phyloP scores from a whole-genome alignment of 352 stramenopile genomes.

The Globisporangium rhizosaccharum region DNA sequence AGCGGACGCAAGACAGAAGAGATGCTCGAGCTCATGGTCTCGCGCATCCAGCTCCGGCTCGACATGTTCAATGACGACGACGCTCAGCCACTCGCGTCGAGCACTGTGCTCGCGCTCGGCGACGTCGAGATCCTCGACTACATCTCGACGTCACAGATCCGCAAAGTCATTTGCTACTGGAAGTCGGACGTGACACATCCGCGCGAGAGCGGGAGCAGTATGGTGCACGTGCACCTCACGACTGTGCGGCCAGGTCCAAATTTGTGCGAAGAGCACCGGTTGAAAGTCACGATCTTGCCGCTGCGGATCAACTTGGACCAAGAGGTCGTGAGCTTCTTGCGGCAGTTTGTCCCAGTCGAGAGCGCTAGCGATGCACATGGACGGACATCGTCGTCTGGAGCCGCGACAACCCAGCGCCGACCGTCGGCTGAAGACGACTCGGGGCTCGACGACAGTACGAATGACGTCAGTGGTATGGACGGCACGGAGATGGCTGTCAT shows the following conservation, averaged over 20 bases:
- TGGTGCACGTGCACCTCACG: conserved; percentile 76
- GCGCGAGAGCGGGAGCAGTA: conserved; percentile 79
- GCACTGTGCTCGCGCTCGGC: conserved; percentile 65
- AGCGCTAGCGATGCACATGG: conserved; percentile 19
- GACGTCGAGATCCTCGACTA: conserved; percentile 86
- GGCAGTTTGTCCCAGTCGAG: conserved; percentile 69
- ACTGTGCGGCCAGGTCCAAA: conserved; percentile 73
- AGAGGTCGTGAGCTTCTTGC: conserved; percentile 83
- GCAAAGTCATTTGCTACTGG: conserved; percentile 89
- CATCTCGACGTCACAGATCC: conserved; percentile 87
- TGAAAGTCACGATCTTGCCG: conserved; percentile 71
- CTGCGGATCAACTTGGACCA: conserved; percentile 85
- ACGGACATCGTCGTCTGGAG: conserved; percentile 4
- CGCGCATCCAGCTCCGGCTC: conserved; percentile 76
- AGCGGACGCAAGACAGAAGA: conserved; percentile 83
- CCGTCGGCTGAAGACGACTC: conserved; percentile 12
- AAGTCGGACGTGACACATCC: conserved; percentile 80
- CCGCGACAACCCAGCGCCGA: background rate
- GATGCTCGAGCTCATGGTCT: conserved; percentile 82
- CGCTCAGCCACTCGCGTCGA: conserved; percentile 64
- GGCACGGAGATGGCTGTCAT: conserved; percentile 51
- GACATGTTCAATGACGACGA: conserved; percentile 82
- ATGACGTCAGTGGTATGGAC: conserved; percentile 28
- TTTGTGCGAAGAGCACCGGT: conserved; percentile 75
- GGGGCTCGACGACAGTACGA: conserved; percentile 14